A percentile compares a stretch with the other conserved stretches of the same genome.
Evolutionary conservation across 23 red algal species (phyloP).

Genomic region (Pyropia yezoensis): DNA sequence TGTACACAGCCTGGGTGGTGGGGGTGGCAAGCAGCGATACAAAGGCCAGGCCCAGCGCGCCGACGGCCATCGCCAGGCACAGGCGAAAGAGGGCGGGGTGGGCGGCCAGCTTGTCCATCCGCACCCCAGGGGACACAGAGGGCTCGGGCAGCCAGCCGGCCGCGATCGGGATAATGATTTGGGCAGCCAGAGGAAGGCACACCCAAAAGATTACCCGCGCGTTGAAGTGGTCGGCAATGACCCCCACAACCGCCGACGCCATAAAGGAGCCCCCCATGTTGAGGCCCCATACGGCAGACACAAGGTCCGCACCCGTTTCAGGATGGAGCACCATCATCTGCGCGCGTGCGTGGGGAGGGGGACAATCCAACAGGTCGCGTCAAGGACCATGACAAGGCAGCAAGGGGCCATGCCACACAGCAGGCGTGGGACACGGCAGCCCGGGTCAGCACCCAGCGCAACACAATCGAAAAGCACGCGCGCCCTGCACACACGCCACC

Average conservation of each 20-base stretch:
- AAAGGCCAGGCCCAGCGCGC: conserved; percentile 23
- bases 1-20: conserved; percentile 17
- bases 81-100: conserved; percentile 47
- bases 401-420: no score
- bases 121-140: conserved; percentile 22
- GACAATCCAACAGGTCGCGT: no score
- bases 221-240: conserved; percentile 58
- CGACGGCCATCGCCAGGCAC: conserved; percentile 30
- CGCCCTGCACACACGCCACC: no score
- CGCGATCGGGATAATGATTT: conserved; percentile 31
- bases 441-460: no score
- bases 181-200: conserved; percentile 40
- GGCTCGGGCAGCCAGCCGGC: conserved; percentile 62
- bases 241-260: conserved; percentile 36
- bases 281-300: conserved; percentile 58
- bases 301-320: conserved; percentile 51
- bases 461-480: no score
- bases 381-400: no score
- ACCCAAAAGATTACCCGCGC: conserved; percentile 48
- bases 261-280: conserved; percentile 45
- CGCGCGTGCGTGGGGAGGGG: no score
- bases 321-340: conserved; percentile 49
- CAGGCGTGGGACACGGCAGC: no score
- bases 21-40: conserved; percentile 23
- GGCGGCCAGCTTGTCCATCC: conserved; percentile 23